Conservation (phyloP, 331 rosid genomes). For the Erythrophleum ivorense region DNA sequence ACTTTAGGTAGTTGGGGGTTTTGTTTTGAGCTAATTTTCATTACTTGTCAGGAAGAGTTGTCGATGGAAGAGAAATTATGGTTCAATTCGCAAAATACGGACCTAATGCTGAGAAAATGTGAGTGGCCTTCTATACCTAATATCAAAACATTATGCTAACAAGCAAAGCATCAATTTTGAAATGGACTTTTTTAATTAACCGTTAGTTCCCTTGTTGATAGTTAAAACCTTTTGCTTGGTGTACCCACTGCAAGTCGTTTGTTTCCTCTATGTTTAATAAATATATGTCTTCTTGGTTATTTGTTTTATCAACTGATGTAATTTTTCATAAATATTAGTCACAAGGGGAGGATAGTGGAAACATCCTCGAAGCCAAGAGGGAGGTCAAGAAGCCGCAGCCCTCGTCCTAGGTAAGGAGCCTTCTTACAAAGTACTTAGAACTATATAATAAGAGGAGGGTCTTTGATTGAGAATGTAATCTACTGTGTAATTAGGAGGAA, state of each 20-base stretch:
- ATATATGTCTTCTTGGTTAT: neutral
- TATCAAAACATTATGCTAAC: no score
- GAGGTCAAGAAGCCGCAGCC: constrained; percentile 73
- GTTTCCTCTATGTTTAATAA: no score
- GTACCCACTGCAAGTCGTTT: neutral
- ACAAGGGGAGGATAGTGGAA: constrained; percentile 65
- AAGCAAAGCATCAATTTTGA: neutral
- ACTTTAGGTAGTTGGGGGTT: neutral
- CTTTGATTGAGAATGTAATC: constrained; percentile 9
- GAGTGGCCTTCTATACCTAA: constrained; percentile 14
- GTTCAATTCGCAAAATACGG: constrained; percentile 87
- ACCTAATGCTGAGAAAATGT: constrained; percentile 81
- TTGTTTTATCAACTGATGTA: neutral
- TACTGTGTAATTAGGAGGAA: neutral
- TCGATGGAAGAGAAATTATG: constrained; percentile 82
- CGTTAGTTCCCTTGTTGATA: neutral
- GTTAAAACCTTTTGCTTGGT: neutral
- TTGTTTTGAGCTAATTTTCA: neutral
- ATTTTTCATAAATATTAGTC: constrained; percentile 44
- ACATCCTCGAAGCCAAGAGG: constrained; percentile 57
- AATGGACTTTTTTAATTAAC: neutral
- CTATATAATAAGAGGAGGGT: neutral
- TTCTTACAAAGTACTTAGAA: constrained; percentile 10
- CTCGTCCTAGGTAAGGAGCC: constrained; percentile 68
- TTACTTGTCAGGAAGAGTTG: constrained; percentile 58